Evolutionary conservation across 202 grass and related monocot genomes (phyloP).

Genomic region (Cymbopogon flexuosus): DNA sequence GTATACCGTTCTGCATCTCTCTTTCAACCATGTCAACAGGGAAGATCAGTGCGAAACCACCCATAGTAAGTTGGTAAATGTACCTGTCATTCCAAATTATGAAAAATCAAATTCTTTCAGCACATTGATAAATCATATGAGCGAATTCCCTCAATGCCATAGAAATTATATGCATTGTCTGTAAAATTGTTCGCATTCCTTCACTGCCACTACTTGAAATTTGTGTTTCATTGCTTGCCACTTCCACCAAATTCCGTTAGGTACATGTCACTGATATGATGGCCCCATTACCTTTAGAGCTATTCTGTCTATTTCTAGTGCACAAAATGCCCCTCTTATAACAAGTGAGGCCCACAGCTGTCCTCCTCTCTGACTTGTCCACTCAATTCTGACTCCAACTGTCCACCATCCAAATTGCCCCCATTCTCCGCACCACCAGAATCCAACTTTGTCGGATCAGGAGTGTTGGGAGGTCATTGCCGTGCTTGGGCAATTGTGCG

Average conservation of each 20-base stretch:
- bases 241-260: neutral
- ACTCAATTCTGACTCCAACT: neutral
- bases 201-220: neutral
- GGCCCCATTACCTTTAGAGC: neutral
- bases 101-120: neutral
- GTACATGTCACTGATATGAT: neutral
- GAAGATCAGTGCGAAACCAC: conserved; percentile 83
- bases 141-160: neutral
- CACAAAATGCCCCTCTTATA: neutral
- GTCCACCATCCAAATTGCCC: neutral
- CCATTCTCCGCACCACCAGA: neutral
- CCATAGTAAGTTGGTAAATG: conserved; percentile 88
- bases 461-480: neutral
- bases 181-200: neutral
- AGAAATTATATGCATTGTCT: neutral
- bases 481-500: neutral
- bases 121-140: neutral
- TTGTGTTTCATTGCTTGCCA: neutral
- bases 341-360: neutral
- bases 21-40: conserved; percentile 58
- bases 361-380: neutral
- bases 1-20: conserved; percentile 27
- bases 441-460: neutral
- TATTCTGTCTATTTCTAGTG: neutral
- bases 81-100: conserved; percentile 49